Evolutionary conservation across 2,329 filamentous ascomycete species (phyloP), one percentile per base, ranked within the genome.

Genomic region (Phaeophleospora eucalypticola): DNA sequence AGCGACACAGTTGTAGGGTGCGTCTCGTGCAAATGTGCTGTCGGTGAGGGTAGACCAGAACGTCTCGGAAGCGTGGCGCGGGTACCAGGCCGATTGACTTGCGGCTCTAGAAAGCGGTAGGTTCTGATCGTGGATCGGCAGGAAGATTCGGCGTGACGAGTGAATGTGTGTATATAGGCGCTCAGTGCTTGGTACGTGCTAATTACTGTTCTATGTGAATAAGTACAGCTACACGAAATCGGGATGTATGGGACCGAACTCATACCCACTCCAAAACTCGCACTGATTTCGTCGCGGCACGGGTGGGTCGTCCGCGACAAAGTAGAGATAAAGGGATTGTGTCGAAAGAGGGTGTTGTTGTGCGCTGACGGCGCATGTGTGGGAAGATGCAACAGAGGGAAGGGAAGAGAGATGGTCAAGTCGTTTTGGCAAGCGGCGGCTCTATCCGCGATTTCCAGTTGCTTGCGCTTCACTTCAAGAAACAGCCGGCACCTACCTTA

Each of bases 171-270:
- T 29, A 29, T 29, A 7, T 12, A 12, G 6, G 24, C 24, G 24
- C 6, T 29, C 24, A 29, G n/a, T n/a, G n/a, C 37, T 40, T 27
- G 37, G 16, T 20, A n/a, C 27, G 37, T 40, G 37, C 19, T 24
- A 16, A n/a, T 29, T 29, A 29, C 40, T 42, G 27, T 18, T 34
- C 15, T 20, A 33, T 16, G 29, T 19, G 27, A 10, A 34, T 42
- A 15, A 42, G 40, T 34, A 42, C 40, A 32, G 40, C 27, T 42
- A 42, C 16, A 42, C 40, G 18, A 39, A 21, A 7, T 18, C 18
- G 21, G 9, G 37, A 39, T 19, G 37, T 19, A 19, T 42, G 16
- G 27, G 27, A 42, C 40, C 27, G 15, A 29, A 4, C 29, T 32
- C 40, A 20, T 41, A 41, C 39, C 29, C 40, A 18, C 29, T 18